Conservation (phyloP, 2,329 filamentous ascomycete species). For the Venturia aucupariae region DNA sequence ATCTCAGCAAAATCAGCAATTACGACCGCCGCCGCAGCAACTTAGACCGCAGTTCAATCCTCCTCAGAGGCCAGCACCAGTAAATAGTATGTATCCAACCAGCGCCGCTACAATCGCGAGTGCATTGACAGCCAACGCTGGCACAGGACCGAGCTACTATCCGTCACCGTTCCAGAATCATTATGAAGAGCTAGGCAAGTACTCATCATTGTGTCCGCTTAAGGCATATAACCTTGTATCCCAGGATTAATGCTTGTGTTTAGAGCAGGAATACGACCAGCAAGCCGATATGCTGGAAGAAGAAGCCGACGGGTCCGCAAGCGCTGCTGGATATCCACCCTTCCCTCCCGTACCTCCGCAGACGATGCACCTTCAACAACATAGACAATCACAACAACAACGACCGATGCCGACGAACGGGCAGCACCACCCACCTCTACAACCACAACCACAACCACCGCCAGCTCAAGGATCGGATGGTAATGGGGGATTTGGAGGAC, state of each 20-base stretch:
- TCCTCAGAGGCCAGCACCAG: constrained; percentile 11
- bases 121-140: not conserved
- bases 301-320: constrained; percentile 51
- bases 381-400: constrained; percentile 28
- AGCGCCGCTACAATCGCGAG: constrained; percentile 9
- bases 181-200: constrained; percentile 91
- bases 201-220: constrained; percentile 32
- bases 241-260: constrained; percentile 56
- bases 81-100: constrained; percentile 7
- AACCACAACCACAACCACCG: constrained; percentile 16
- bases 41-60: constrained; percentile 9
- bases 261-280: constrained; percentile 96
- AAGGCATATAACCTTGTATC: constrained; percentile 53
- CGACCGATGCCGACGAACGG: constrained; percentile 24
- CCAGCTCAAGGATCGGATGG: constrained; percentile 15
- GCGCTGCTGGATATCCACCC: constrained; percentile 44
- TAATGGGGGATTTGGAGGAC: constrained; percentile 9
- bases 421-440: constrained; percentile 18
- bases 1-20: constrained; percentile 40
- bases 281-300: constrained; percentile 85
- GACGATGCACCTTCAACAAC: constrained; percentile 21
- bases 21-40: constrained; percentile 13
- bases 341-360: constrained; percentile 26
- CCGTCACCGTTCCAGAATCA: constrained; percentile 86
- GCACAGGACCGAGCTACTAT: constrained; percentile 49